These are phyloP conservation scores for Lathyrus aphaca DNA, from an alignment of 306 rosid species.

Conservation along the genomic window DNA sequence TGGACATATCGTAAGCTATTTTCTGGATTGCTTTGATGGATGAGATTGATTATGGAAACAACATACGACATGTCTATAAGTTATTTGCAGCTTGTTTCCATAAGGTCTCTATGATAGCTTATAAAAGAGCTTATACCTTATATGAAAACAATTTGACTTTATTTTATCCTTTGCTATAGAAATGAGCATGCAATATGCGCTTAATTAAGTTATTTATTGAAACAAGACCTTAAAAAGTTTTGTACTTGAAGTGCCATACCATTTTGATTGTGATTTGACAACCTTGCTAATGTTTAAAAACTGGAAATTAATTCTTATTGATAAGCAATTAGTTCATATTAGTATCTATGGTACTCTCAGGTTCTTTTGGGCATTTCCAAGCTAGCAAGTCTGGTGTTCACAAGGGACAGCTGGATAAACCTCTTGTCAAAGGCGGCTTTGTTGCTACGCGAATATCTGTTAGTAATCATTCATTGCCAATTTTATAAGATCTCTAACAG, in stretches of 20 bases:
- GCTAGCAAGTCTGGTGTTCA: conserved; percentile 95
- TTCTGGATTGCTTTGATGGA: too few relatives aligned
- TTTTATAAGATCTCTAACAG: conserved; percentile 5
- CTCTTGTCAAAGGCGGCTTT: conserved; percentile 94
- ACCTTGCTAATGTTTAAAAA: conserved; percentile 12
- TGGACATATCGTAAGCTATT: background rate
- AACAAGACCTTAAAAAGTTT: background rate
- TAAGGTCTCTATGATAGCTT: too few relatives aligned
- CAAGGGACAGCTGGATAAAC: conserved; percentile 75
- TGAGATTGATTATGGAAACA: background rate
- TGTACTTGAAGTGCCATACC: conserved; percentile 3
- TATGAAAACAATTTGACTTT: background rate
- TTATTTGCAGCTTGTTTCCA: background rate
- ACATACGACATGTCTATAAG: background rate
- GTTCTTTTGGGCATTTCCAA: conserved; percentile 97
- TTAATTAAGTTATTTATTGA: background rate
- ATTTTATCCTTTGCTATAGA: background rate
- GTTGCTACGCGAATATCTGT: conserved; percentile 97
- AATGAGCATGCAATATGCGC: background rate
- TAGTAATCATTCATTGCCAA: conserved; percentile 40
- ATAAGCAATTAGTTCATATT: conserved; percentile 12
- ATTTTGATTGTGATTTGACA: conserved; percentile 2
- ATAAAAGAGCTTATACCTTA: background rate
- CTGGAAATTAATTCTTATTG: conserved; percentile 14
- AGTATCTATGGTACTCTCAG: conserved; percentile 53